These are phyloP conservation scores for Verticillium nonalfalfae DNA, from an alignment of 2,329 filamentous ascomycete genomes.

Conservation along the genomic window DNA sequence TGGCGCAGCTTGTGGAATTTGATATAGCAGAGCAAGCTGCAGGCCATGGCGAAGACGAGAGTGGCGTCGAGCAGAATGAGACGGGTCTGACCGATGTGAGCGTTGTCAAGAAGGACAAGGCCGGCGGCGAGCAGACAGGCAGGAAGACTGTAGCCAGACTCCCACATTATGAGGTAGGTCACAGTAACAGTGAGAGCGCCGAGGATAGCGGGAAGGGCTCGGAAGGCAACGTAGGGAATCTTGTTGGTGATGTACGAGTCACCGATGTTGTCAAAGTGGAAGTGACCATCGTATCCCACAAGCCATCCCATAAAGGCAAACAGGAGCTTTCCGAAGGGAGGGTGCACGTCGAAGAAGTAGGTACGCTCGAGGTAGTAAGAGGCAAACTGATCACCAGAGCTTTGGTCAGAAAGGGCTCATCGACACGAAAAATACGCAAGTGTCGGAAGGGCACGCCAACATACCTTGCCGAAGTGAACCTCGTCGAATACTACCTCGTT, in stretches of 20 bases:
- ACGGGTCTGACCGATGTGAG: constrained; percentile 92
- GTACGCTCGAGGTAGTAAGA: constrained; percentile 88
- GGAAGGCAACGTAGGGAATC: constrained; percentile 94
- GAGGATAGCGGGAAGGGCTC: constrained; percentile 84
- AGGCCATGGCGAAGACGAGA: constrained; percentile 90
- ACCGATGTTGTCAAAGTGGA: constrained; percentile 98
- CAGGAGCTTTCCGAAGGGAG: constrained; percentile 94
- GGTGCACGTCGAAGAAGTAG: constrained; percentile 99
- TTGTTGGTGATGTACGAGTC: constrained; percentile 97
- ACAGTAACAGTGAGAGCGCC: constrained; percentile 92
- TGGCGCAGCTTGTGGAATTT: constrained; percentile 97
- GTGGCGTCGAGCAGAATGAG: constrained; percentile 93
- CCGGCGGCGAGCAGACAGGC: constrained; percentile 83
- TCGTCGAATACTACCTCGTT: constrained; percentile 98
- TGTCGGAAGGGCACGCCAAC: constrained; percentile 13
- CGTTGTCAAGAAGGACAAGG: constrained; percentile 91
- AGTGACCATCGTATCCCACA: constrained; percentile 92
- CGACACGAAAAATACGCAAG: neutral
- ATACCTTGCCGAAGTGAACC: constrained; percentile 98
- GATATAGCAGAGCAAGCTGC: constrained; percentile 89
- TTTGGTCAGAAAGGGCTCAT: neutral
- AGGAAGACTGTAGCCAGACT: constrained; percentile 93
- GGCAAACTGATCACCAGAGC: constrained; percentile 48
- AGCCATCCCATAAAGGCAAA: constrained; percentile 97
- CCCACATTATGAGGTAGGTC: constrained; percentile 98